A percentile compares a stretch with the other conserved stretches of the same genome.
Conservation (phyloP, 1,284 basidiomycete species). For the Microstroma glucosiphilum region DNA sequence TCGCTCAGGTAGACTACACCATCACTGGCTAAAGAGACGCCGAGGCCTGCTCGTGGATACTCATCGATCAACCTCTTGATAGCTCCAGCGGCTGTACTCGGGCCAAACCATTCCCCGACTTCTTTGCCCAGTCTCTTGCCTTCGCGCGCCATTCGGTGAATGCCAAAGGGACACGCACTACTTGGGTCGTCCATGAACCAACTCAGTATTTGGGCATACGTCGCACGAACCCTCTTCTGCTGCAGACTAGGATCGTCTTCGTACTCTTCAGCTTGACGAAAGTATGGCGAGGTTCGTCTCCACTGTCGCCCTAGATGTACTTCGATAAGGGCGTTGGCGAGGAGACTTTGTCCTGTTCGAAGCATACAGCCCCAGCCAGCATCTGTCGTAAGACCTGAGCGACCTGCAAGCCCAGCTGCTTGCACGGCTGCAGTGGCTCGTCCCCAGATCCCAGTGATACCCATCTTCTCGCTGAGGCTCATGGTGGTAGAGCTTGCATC, state of each 20-base stretch:
- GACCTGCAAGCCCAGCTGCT: conserved; percentile 24
- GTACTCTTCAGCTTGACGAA: conserved; percentile 5
- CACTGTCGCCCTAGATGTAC: conserved; percentile 64
- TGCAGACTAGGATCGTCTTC: neutral
- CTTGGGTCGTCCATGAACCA: conserved; percentile 93
- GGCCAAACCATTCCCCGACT: conserved; percentile 96
- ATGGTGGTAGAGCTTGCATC: conserved; percentile 1
- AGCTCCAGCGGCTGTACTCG: conserved; percentile 89
- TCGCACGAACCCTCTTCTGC: conserved; percentile 34
- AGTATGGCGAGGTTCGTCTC: conserved; percentile 20
- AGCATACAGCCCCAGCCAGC: conserved; percentile 98
- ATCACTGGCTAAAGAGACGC: conserved; percentile 76
- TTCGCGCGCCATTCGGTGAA: conserved; percentile 89
- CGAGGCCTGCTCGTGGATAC: conserved; percentile 73
- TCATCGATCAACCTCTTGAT: conserved; percentile 69
- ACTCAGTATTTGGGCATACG: conserved; percentile 78
- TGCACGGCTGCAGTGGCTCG: conserved; percentile 40
- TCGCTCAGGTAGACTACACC: conserved; percentile 77
- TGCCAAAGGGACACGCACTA: conserved; percentile 82
- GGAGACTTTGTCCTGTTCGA: conserved; percentile 81
- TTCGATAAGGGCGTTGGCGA: conserved; percentile 80
- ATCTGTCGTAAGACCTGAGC: conserved; percentile 77
- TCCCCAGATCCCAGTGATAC: conserved; percentile 37
- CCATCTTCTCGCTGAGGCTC: conserved; percentile 39
- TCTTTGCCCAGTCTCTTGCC: conserved; percentile 92